Evolutionary conservation across 257 asterid species (phyloP).

Genomic region (Nicotiana otophora): DNA sequence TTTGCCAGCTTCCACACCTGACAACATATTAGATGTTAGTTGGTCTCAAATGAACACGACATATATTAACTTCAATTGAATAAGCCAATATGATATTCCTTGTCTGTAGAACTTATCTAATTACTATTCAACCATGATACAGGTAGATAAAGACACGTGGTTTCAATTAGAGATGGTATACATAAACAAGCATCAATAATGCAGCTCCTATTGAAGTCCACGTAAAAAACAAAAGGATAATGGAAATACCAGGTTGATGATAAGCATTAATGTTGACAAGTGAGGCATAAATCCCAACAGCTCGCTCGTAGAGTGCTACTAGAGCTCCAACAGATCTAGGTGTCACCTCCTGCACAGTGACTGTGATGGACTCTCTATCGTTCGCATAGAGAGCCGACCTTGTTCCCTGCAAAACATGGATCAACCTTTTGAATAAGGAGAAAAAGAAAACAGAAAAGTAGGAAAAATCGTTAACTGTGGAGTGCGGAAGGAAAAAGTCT

Average conservation of each 20-base stretch:
- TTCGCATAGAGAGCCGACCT: slow-evolving; percentile 89
- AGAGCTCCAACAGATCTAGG: slow-evolving; percentile 97
- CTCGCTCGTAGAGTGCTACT: slow-evolving; percentile 93
- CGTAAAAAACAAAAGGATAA: background rate
- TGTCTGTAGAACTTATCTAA: background rate
- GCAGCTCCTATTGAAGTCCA: background rate
- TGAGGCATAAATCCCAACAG: slow-evolving; percentile 94
- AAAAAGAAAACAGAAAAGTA: background rate
- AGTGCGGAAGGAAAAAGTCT: background rate
- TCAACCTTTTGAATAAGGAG: background rate
- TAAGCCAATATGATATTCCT: background rate
- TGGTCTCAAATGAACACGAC: background rate
- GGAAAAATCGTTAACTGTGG: background rate
- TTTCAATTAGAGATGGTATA: background rate
- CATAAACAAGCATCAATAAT: background rate
- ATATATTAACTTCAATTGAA: slow-evolving; percentile 9
- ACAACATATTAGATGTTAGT: background rate
- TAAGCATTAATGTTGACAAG: slow-evolving; percentile 92
- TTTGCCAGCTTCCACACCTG: slow-evolving; percentile 99
- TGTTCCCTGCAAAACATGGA: slow-evolving; percentile 60
- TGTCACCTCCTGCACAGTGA: slow-evolving; percentile 95
- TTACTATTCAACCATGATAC: background rate
- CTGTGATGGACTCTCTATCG: slow-evolving; percentile 87
- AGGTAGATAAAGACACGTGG: background rate
- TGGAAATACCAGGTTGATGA: slow-evolving; percentile 87